Conservation (phyloP, 352 stramenopile genomes). For the Phytophthora palmivora region DNA sequence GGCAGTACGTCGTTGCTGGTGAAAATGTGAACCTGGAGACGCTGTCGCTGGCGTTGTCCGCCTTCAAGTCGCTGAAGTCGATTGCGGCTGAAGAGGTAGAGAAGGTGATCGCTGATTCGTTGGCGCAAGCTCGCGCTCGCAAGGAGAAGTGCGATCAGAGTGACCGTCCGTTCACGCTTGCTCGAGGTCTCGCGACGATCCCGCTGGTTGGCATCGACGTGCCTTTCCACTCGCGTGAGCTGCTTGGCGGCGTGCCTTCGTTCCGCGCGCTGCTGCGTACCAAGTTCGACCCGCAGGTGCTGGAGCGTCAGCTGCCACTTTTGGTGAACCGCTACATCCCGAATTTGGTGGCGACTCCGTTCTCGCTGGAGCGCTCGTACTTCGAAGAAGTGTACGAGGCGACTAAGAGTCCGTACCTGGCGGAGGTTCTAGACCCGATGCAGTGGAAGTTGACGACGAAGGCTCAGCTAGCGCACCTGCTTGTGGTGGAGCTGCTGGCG, state of each 20-base stretch:
- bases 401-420: conserved; percentile 77
- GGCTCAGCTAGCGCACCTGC: conserved; percentile 73
- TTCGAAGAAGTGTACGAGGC: conserved; percentile 74
- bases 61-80: conserved; percentile 55
- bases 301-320: conserved; percentile 72
- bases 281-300: conserved; percentile 73
- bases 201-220: conserved; percentile 90
- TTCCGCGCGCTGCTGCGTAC: conserved; percentile 79
- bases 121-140: conserved; percentile 61
- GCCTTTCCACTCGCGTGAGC: conserved; percentile 88
- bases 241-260: conserved; percentile 81
- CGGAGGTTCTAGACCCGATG: conserved; percentile 69
- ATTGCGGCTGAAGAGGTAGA: conserved; percentile 54
- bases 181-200: conserved; percentile 82
- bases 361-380: conserved; percentile 81
- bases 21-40: conserved; percentile 86
- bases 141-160: conserved; percentile 64
- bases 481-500: conserved; percentile 87
- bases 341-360: conserved; percentile 84
- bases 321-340: conserved; percentile 87
- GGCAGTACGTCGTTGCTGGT: conserved; percentile 88
- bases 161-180: conserved; percentile 67
- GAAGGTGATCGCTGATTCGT: conserved; percentile 59
- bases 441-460: conserved; percentile 75
- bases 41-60: conserved; percentile 68